Conservation (phyloP, 2,329 filamentous ascomycete genomes). For the Lasiodiplodia theobromae region DNA sequence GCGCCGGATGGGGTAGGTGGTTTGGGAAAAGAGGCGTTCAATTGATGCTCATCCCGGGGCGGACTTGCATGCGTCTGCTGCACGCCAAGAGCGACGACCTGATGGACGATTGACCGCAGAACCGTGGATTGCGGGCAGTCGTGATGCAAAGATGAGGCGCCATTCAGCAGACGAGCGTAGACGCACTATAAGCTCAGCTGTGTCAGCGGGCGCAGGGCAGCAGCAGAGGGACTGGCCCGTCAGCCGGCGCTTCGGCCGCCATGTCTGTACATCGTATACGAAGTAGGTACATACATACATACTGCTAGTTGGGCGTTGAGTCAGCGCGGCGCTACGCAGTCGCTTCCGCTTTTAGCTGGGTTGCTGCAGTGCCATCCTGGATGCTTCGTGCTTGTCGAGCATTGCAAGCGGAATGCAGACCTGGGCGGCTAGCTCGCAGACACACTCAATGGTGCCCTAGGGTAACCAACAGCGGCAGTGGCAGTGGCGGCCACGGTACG, state of each 20-base stretch:
- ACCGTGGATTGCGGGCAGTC: not conserved
- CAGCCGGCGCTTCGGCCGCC: not conserved
- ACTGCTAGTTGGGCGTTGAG: not conserved
- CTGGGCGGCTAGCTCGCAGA: not conserved
- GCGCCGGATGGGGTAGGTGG: slow-evolving; percentile 2
- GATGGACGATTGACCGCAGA: not conserved
- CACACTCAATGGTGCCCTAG: not conserved
- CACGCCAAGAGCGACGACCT: slow-evolving; percentile 16
- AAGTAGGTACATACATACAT: not conserved
- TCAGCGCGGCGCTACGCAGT: slow-evolving; percentile 3
- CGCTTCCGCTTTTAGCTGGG: not conserved
- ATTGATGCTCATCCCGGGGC: slow-evolving; percentile 9
- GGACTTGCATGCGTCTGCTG: slow-evolving; percentile 18
- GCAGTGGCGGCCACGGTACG: slow-evolving; percentile 1
- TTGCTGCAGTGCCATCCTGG: not conserved
- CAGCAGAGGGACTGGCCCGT: not conserved
- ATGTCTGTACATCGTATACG: not conserved
- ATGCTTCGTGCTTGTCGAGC: not conserved
- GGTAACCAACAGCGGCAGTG: not conserved
- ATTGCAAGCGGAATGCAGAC: not conserved
- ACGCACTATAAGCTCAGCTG: not conserved
- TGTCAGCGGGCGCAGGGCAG: not conserved
- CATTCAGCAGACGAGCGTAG: not conserved
- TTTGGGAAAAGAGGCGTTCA: not conserved
- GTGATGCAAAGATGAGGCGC: not conserved